Evolutionary conservation across 345 rosid genomes (phyloP).

Genomic region (Clarkia xantiana): DNA sequence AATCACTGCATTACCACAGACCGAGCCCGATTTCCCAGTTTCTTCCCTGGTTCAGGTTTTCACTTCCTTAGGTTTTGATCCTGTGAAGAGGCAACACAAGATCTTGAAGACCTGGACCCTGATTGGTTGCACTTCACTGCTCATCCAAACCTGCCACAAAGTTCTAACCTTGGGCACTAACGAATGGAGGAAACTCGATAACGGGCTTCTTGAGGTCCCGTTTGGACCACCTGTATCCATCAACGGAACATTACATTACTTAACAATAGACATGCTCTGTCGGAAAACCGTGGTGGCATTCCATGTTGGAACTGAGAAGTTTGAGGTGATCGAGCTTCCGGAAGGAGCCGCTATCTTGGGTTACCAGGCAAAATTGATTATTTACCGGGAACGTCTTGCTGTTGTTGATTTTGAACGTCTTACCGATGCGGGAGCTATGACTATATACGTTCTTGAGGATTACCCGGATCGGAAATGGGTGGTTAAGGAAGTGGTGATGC

Average conservation of each 20-base stretch:
- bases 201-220: slow-evolving; percentile 1
- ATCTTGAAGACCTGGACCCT: slow-evolving; percentile 4
- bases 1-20: too few species aligned
- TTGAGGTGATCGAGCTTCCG: background rate
- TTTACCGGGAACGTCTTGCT: slow-evolving; percentile 2
- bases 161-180: too few species aligned
- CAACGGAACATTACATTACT: slow-evolving; percentile 6
- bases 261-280: slow-evolving; percentile 2
- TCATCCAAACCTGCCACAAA: background rate
- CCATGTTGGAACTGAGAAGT: slow-evolving; percentile 1
- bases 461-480: slow-evolving; percentile 9
- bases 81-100: background rate
- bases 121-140: background rate
- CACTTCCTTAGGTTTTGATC: slow-evolving; percentile 1
- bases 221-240: slow-evolving; percentile 3
- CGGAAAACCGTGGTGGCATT: slow-evolving; percentile 4
- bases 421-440: background rate
- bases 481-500: background rate
- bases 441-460: background rate
- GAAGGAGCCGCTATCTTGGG: background rate
- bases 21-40: background rate
- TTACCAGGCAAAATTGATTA: background rate
- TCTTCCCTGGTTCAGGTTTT: background rate
- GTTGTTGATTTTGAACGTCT: slow-evolving; percentile 4
- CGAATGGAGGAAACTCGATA: slow-evolving; percentile 1